These are phyloP conservation scores for Schoenoplectus triqueter DNA, from an alignment of 202 grass and related monocot species.

Conservation along the genomic window DNA sequence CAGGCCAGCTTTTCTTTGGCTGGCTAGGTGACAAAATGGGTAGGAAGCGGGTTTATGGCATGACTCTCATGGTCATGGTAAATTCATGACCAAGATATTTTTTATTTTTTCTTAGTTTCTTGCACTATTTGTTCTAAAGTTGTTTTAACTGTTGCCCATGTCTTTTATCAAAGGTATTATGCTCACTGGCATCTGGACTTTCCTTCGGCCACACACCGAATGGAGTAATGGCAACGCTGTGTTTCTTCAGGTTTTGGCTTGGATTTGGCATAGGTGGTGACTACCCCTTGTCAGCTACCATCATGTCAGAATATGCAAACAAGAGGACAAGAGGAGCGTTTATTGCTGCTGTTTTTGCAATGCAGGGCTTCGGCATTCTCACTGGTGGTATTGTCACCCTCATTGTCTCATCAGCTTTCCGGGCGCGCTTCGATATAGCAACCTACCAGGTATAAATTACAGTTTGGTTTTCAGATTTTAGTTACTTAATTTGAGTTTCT, in stretches of 20 bases:
- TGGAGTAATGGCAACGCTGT: conserved; percentile 58
- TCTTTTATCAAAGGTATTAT: conserved; percentile 48
- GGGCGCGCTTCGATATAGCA: conserved; percentile 22
- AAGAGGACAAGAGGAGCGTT: conserved; percentile 48
- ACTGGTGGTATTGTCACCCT: conserved; percentile 63
- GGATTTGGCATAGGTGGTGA: conserved; percentile 53
- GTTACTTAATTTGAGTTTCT: background rate
- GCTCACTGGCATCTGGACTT: conserved; percentile 63
- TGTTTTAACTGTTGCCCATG: background rate
- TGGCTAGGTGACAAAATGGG: conserved; percentile 66
- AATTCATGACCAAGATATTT: conserved; percentile 27
- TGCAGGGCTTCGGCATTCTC: conserved; percentile 52
- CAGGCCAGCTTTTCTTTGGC: conserved; percentile 64
- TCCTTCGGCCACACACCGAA: conserved; percentile 54
- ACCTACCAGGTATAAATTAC: conserved; percentile 41
- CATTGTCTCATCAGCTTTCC: conserved; percentile 54
- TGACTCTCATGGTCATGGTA: conserved; percentile 66
- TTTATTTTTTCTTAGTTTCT: background rate
- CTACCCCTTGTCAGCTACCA: conserved; percentile 50
- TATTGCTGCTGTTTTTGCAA: conserved; percentile 51
- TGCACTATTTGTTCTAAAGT: background rate
- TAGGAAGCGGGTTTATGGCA: conserved; percentile 56
- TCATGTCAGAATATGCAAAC: conserved; percentile 57
- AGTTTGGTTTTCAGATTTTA: background rate
- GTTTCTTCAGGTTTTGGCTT: conserved; percentile 81